phyloP scores from a whole-genome alignment of 1,284 basidiomycete genomes.

The Cryptococcus deneoformans region DNA sequence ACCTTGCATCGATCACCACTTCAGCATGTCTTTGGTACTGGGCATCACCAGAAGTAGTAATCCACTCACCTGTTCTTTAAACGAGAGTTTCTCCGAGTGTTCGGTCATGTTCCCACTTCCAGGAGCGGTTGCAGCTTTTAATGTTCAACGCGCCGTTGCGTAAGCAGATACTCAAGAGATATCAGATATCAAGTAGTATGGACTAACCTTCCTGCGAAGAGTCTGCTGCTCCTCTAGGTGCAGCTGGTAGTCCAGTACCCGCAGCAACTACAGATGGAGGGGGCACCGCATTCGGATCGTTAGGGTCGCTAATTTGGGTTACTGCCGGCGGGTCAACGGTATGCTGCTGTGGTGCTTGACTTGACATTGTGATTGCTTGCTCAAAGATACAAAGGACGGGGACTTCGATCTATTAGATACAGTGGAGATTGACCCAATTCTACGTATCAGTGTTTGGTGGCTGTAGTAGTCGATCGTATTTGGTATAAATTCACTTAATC shows the following conservation, averaged over 20 bases:
- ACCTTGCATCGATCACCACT: constrained; percentile 18
- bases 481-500: too few species aligned
- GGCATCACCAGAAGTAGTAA: background rate
- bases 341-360: too few species aligned
- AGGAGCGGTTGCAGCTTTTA: constrained; percentile 31
- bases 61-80: constrained; percentile 40
- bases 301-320: too few species aligned
- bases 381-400: too few species aligned
- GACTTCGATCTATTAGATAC: too few species aligned
- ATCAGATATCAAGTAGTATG: background rate
- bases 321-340: too few species aligned
- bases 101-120: constrained; percentile 23
- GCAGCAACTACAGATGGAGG: constrained; percentile 13
- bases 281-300: background rate
- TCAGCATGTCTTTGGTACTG: background rate
- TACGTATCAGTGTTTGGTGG: too few species aligned
- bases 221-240: constrained; percentile 13
- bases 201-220: constrained; percentile 30
- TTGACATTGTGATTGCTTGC: too few species aligned
- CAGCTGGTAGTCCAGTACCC: constrained; percentile 11
- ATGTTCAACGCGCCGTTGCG: background rate
- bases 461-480: too few species aligned
- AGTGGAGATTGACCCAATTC: too few species aligned
- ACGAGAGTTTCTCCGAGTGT: constrained; percentile 25
- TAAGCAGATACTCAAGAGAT: background rate